Evolutionary conservation across 768 basidiomycete genomes (phyloP).

Genomic region (Termitomyces sp.): DNA sequence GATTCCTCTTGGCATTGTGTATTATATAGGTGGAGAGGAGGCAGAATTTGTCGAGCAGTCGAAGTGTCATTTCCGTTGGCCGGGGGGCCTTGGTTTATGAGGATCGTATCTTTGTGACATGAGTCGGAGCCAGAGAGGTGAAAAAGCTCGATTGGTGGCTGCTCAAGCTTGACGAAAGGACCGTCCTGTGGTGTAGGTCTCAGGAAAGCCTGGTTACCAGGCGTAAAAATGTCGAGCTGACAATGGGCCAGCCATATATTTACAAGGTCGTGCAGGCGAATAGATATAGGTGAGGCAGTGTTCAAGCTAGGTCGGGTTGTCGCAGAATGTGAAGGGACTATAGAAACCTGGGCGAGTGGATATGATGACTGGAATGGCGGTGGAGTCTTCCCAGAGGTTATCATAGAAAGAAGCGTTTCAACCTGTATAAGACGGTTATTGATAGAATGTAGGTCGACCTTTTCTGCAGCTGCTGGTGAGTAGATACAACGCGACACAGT

Average conservation of each 20-base stretch:
- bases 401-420: conserved; percentile 52
- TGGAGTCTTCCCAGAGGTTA: conserved; percentile 34
- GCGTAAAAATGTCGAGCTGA: conserved; percentile 21
- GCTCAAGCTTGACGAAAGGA: conserved; percentile 28
- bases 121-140: conserved; percentile 13
- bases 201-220: background rate
- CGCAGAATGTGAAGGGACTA: conserved; percentile 11
- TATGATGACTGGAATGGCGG: conserved; percentile 31
- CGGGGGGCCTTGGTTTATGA: conserved; percentile 6
- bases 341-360: conserved; percentile 20
- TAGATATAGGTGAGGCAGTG: conserved; percentile 42
- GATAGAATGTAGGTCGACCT: conserved; percentile 81
- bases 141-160: conserved; percentile 15
- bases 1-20: background rate
- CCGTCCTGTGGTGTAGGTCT: conserved; percentile 2
- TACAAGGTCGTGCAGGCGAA: conserved; percentile 52
- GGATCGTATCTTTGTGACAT: conserved; percentile 9
- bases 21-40: conserved; percentile 11
- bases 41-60: conserved; percentile 7
- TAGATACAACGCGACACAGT: conserved; percentile 69
- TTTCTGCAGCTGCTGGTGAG: conserved; percentile 79
- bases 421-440: conserved; percentile 74
- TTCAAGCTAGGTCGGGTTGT: conserved; percentile 27
- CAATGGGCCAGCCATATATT: conserved; percentile 58
- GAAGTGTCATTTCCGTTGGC: background rate